Percentiles rank a stretch among this genome's conserved stretches.
phyloP scores from a whole-genome alignment of 148 eudicot species.

The Arbutus unedo region DNA sequence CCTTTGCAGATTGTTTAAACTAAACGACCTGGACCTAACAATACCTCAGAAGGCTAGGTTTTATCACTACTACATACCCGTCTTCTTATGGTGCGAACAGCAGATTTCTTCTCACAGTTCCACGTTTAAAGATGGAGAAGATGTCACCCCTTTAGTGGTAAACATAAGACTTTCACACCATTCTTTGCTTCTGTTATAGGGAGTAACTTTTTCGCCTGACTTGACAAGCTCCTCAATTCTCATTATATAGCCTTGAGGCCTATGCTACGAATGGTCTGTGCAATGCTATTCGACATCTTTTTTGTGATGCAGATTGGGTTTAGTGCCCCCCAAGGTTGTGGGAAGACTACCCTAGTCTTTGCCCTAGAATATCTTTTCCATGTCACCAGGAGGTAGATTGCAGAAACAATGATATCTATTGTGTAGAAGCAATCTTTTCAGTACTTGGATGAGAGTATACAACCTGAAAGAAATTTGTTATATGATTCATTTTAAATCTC shows the following conservation, averaged over 20 bases:
- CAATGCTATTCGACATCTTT: conserved; percentile 7
- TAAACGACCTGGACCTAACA: conserved; percentile 65
- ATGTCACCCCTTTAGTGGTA: conserved; percentile 91
- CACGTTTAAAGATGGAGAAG: conserved; percentile 69
- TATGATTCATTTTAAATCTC: conserved; percentile 31
- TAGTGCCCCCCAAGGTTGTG: conserved; percentile 99
- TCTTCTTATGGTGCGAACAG: conserved; percentile 87
- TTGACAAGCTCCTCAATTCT: not conserved
- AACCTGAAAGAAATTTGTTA: conserved; percentile 8
- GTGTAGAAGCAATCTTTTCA: conserved; percentile 13
- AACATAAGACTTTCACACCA: not conserved
- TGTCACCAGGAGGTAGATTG: conserved; percentile 66
- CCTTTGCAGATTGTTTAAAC: conserved; percentile 74
- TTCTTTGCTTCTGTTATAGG: not conserved
- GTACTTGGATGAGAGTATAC: conserved; percentile 4
- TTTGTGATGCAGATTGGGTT: conserved; percentile 78
- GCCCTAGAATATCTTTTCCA: conserved; percentile 80
- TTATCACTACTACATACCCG: conserved; percentile 91
- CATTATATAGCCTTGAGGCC: conserved; percentile 2
- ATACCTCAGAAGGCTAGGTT: conserved; percentile 82
- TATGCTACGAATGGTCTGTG: not conserved
- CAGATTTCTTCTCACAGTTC: conserved; percentile 70
- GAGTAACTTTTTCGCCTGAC: conserved; percentile 1
- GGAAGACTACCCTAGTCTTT: conserved; percentile 91
- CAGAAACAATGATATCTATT: conserved; percentile 30